These are phyloP conservation scores for Macadamia tetraphylla DNA, from an alignment of 164 flowering plant species.

Conservation along the genomic window DNA sequence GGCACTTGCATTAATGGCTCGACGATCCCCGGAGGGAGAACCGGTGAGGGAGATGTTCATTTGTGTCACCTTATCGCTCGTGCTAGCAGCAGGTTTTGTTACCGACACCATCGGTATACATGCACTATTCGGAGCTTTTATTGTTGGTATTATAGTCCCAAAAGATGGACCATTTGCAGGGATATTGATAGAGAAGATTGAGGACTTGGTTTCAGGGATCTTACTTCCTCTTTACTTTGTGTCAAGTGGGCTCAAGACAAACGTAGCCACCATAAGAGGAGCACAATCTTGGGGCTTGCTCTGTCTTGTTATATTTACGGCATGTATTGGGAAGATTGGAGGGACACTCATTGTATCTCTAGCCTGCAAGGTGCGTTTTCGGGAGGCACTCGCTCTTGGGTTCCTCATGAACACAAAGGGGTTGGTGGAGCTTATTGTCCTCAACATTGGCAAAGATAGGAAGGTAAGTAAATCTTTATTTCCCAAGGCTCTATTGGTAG, in stretches of 20 bases:
- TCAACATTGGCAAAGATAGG: slow-evolving; percentile 31
- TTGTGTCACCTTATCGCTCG: slow-evolving; percentile 15
- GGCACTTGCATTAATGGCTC: slow-evolving; percentile 15
- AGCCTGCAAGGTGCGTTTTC: slow-evolving; percentile 7
- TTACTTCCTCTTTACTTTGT: slow-evolving; percentile 28
- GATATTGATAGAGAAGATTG: slow-evolving; percentile 25
- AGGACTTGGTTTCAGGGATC: slow-evolving; percentile 24
- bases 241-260: slow-evolving; percentile 27
- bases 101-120: slow-evolving; percentile 28
- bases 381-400: slow-evolving; percentile 25
- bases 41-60: slow-evolving; percentile 24
- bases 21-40: slow-evolving; percentile 21
- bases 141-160: slow-evolving; percentile 21
- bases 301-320: slow-evolving; percentile 15
- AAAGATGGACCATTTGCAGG: slow-evolving; percentile 27
- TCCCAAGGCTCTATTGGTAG: background rate
- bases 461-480: slow-evolving; percentile 9
- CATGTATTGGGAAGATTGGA: slow-evolving; percentile 22
- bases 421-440: slow-evolving; percentile 32
- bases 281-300: slow-evolving; percentile 25
- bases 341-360: slow-evolving; percentile 18
- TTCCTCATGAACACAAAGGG: slow-evolving; percentile 35
- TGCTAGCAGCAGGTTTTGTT: slow-evolving; percentile 21
- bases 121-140: slow-evolving; percentile 25
- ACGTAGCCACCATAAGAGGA: slow-evolving; percentile 24